Evolutionary conservation across 441 rosid species (phyloP).

Genomic region (Lepidium campestre): DNA sequence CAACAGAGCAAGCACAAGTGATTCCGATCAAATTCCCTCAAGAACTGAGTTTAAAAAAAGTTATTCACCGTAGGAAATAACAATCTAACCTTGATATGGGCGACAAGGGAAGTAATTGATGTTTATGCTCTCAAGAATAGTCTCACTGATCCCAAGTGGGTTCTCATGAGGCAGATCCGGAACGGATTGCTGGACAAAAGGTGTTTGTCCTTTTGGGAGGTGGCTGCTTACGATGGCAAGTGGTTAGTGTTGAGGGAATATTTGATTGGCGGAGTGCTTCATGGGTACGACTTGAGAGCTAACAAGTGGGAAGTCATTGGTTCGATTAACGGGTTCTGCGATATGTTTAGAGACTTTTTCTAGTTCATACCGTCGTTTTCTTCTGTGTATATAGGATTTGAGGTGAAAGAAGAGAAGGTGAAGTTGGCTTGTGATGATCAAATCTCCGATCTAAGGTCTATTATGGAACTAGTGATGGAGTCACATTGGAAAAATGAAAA

Average conservation of each 20-base stretch:
- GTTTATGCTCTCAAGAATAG: background rate
- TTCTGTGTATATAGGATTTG: background rate
- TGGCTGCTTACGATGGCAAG: background rate
- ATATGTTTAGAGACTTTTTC: background rate
- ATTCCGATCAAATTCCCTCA: background rate
- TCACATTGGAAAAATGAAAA: no score
- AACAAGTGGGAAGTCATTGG: background rate
- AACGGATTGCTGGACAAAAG: background rate
- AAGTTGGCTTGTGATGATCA: background rate
- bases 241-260: background rate
- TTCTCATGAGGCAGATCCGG: background rate
- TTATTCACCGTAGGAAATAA: background rate
- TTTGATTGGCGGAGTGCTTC: background rate
- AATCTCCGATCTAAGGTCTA: background rate
- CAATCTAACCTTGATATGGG: background rate
- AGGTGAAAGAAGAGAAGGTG: background rate
- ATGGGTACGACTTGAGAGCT: background rate
- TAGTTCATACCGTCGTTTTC: background rate
- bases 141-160: slow-evolving; percentile 7
- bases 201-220: background rate
- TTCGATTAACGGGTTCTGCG: background rate
- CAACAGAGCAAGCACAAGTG: background rate
- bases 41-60: background rate
- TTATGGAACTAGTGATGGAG: no score
- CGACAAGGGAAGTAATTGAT: background rate